A percentile compares a stretch with the other conserved stretches of the same genome.
phyloP scores from a whole-genome alignment of 2,329 filamentous ascomycete genomes.

The Diplocarpon mali region DNA sequence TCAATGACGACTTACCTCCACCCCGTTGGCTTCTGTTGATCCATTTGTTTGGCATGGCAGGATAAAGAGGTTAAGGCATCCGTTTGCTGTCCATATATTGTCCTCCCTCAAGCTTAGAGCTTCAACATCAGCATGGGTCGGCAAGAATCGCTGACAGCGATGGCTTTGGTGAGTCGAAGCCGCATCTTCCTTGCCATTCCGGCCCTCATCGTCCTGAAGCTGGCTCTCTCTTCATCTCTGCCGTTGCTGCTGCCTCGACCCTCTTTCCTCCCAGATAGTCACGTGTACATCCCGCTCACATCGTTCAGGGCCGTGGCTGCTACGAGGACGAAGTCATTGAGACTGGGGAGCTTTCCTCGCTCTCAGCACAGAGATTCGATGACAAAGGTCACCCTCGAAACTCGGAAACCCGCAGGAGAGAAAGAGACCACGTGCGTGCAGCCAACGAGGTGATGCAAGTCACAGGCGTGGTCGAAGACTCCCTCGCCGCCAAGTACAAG shows the following conservation, averaged over 20 bases:
- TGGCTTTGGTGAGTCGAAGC: slow-evolving; percentile 18
- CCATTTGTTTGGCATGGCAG: too few relatives aligned
- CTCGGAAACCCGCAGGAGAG: slow-evolving; percentile 24
- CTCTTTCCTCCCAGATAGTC: background rate
- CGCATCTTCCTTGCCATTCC: background rate
- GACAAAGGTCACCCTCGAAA: slow-evolving; percentile 26
- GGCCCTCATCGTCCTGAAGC: too few relatives aligned
- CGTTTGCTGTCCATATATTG: too few relatives aligned
- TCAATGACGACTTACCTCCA: too few relatives aligned
- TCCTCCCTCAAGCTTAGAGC: too few relatives aligned
- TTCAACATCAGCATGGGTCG: slow-evolving; percentile 14
- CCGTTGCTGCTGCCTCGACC: background rate
- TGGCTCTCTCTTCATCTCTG: too few relatives aligned
- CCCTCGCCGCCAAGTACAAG: slow-evolving; percentile 18
- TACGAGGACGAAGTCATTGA: slow-evolving; percentile 26
- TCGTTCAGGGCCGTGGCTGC: slow-evolving; percentile 24
- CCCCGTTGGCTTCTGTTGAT: too few relatives aligned
- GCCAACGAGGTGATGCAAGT: slow-evolving; percentile 29
- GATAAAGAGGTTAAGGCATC: too few relatives aligned
- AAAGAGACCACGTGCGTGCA: slow-evolving; percentile 26
- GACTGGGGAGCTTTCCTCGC: slow-evolving; percentile 4
- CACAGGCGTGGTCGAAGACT: slow-evolving; percentile 27
- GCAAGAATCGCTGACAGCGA: slow-evolving; percentile 19
- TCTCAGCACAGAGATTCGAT: slow-evolving; percentile 23
- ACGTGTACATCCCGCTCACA: background rate